These are phyloP conservation scores for Aspergillus latus DNA, from an alignment of 2,329 filamentous ascomycete genomes.

Conservation along the genomic window DNA sequence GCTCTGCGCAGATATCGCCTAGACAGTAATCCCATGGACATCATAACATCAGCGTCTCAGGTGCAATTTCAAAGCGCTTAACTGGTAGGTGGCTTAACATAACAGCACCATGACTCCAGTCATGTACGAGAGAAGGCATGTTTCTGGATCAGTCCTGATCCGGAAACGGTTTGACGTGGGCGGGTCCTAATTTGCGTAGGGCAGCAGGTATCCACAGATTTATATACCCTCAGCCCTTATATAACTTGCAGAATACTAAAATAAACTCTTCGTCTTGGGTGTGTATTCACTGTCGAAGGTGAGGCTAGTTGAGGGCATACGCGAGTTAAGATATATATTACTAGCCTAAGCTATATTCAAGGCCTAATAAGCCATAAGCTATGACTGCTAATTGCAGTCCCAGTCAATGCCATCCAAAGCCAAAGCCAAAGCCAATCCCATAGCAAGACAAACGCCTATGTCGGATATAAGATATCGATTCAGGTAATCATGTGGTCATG, in stretches of 20 bases:
- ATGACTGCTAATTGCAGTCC: background rate
- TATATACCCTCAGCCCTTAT: background rate
- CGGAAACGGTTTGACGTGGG: background rate
- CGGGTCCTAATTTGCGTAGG: background rate
- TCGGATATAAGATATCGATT: slow-evolving; percentile 1
- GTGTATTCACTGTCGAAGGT: background rate
- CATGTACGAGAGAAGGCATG: background rate
- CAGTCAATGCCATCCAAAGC: background rate
- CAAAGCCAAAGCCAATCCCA: background rate
- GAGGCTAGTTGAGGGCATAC: background rate
- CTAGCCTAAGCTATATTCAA: background rate
- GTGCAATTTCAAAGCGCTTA: too few relatives aligned
- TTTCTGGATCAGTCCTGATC: background rate
- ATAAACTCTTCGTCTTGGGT: too few relatives aligned
- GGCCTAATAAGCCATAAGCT: background rate
- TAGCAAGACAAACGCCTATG: slow-evolving; percentile 4
- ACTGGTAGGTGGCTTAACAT: too few relatives aligned
- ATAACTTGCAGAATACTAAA: background rate
- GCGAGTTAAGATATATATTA: background rate
- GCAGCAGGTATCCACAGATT: background rate
- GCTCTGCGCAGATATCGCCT: too few relatives aligned
- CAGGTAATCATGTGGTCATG: background rate
- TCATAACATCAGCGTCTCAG: too few relatives aligned
- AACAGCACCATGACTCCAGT: background rate
- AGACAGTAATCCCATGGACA: too few relatives aligned